A percentile compares a stretch with the other conserved stretches of the same genome.
Conservation (phyloP, 805 yeast genomes). For the Ogataea nakhonphanomensis region DNA sequence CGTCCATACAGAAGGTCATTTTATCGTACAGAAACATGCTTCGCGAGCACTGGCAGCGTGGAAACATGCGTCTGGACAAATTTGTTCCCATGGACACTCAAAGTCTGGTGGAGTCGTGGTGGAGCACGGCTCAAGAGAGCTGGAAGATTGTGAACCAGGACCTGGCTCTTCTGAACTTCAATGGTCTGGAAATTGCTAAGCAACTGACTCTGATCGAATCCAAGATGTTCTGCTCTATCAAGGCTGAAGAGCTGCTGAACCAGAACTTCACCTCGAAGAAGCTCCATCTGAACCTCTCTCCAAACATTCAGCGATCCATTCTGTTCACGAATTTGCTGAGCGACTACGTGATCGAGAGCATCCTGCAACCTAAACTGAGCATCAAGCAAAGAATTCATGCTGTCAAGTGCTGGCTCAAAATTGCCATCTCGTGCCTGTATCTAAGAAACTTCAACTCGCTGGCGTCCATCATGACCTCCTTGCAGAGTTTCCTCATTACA, state of each 20-base stretch:
- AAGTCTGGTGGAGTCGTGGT: slow-evolving; percentile 45
- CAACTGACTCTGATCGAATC: slow-evolving; percentile 74
- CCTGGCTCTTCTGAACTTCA: slow-evolving; percentile 52
- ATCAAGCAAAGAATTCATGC: slow-evolving; percentile 50
- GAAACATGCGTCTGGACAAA: slow-evolving; percentile 2
- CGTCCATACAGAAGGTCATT: slow-evolving; percentile 47
- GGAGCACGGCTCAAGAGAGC: slow-evolving; percentile 46
- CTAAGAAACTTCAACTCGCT: slow-evolving; percentile 74
- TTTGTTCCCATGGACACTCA: slow-evolving; percentile 34
- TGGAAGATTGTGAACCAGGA: slow-evolving; percentile 58
- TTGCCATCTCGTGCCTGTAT: slow-evolving; percentile 69
- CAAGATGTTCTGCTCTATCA: slow-evolving; percentile 57
- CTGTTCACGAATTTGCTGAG: slow-evolving; percentile 69
- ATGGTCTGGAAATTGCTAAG: slow-evolving; percentile 72
- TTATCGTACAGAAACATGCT: slow-evolving; percentile 52
- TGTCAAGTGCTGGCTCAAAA: slow-evolving; percentile 67
- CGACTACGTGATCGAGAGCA: slow-evolving; percentile 68
- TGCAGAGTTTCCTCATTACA: slow-evolving; percentile 69
- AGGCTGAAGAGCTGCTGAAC: slow-evolving; percentile 63
- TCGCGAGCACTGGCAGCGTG: slow-evolving; percentile 42
- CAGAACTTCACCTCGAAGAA: slow-evolving; percentile 61
- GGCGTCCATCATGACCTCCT: slow-evolving; percentile 73
- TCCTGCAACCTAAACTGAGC: slow-evolving; percentile 50
- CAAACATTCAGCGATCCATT: slow-evolving; percentile 59
- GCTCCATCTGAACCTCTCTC: slow-evolving; percentile 55